Base-by-base conservation (phyloP, 148 eudicot species). In the Nepenthes mirabilis region DNA sequence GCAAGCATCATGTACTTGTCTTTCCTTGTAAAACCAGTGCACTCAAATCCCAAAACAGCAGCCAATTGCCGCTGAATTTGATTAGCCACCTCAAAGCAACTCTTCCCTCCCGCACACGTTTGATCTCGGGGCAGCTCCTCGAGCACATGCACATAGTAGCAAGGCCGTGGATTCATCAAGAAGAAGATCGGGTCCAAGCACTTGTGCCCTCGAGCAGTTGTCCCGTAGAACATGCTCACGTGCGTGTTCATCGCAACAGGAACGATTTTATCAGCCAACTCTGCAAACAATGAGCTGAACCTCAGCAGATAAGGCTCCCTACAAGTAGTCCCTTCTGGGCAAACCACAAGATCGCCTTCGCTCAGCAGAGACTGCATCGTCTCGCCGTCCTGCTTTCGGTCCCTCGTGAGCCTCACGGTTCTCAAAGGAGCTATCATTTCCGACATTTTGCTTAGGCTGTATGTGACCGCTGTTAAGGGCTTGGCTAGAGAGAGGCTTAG, bases 221-320 rank as follows among this genome's bases (percentile, higher is more conserved):
- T 91, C 60, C 96, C 98, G 52, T 91, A 88, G 61, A 91, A 91
- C 96, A 91, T 88, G 55, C 47, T 75, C 52, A 91, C 96, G 5
- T 77, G 33, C 0, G 86, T 55, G 14, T 64, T 63, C 49, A 83
- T 53, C 0, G 79, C 88, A 1, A 80, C 84, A 0, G 84, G 88
- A 10, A 80, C 77, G 1, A 83, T 63, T 1, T 72, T 72, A 36
- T 83, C 78, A 1, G 80, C 69, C 43, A 80, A 45, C 48, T 83
- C 88, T 0, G 84, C 84, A 34, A 83, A 83, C 10, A 80, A 47
- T 34, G 84, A 49, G 47, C 77, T 71, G 56, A 83, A 80, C 59
- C 84, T 58, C 37, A 82, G 43, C 13, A 82, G 71, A 48, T 69
- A 82, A 0, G 87, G 84, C 33, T 79, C 87, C 53, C 84, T 60